A percentile compares a stretch with the other conserved stretches of the same genome.
Evolutionary conservation across 495 filamentous ascomycete genomes (phyloP).

Genomic region (Penicillium subrubescens): DNA sequence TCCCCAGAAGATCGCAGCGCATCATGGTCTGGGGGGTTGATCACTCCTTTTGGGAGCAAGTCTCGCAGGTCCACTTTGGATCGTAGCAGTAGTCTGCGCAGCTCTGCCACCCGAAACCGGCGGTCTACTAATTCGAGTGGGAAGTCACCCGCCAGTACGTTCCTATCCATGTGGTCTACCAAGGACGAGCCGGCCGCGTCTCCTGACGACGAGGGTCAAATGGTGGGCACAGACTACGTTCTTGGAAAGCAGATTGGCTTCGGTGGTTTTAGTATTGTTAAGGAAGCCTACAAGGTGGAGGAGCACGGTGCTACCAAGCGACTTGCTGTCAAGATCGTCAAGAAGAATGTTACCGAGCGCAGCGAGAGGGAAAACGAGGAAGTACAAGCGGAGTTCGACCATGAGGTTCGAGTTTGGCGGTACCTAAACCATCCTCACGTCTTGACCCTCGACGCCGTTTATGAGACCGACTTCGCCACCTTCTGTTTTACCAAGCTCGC

Average conservation of each 20-base stretch:
- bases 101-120: constrained; percentile 40
- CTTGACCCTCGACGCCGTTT: constrained; percentile 66
- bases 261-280: constrained; percentile 72
- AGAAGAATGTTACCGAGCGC: constrained; percentile 58
- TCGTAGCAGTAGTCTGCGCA: constrained; percentile 41
- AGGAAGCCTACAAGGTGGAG: constrained; percentile 70
- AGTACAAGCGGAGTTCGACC: constrained; percentile 72
- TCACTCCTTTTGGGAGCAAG: constrained; percentile 48
- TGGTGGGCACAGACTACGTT: constrained; percentile 71
- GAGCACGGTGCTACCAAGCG: constrained; percentile 52
- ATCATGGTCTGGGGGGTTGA: constrained; percentile 46
- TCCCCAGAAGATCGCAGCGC: constrained; percentile 51
- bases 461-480: constrained; percentile 70
- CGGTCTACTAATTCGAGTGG: constrained; percentile 50
- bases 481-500: constrained; percentile 74
- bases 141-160: constrained; percentile 59
- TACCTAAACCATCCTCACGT: constrained; percentile 68
- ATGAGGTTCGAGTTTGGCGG: constrained; percentile 72
- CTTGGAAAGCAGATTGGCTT: constrained; percentile 70
- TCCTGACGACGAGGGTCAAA: constrained; percentile 74
- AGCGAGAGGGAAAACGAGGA: constrained; percentile 67
- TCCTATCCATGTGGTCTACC: constrained; percentile 59
- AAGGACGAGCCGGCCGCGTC: constrained; percentile 44
- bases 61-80: constrained; percentile 44
- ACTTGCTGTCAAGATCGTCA: constrained; percentile 73